Evolutionary conservation across 164 flowering plant genomes (phyloP), one percentile per base, ranked within the genome.

Genomic region (Vitis amurensis): DNA sequence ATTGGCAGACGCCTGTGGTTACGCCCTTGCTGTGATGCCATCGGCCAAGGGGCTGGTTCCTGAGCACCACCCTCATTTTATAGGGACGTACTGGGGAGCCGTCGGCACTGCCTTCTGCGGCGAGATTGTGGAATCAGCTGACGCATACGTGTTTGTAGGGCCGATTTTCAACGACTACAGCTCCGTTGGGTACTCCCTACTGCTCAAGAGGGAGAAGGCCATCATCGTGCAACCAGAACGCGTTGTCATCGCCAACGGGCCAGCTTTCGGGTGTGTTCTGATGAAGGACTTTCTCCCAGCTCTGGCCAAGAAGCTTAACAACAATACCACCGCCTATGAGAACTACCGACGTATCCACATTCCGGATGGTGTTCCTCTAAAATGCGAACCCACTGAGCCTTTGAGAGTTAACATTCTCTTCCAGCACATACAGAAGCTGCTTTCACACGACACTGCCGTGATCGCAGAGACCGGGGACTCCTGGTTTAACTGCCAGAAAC

Each of bases 381-480:
- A 60, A 27, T 63, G 58, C 55, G 67, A 77, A 3, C 81, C 80
- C 3, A 9, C 53, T 1, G 83, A 77, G 72, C 73, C 80, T 12
- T 57, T 80, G 56, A 68, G 77, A 50, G 83, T 77, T 0, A 77
- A 77, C 50, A 31, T 84, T 57, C 64, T 80, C 15, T 84, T 84
- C 72, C 76, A 84, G 15, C 87, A 84, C 63, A 80, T 84, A 16
- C 87, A 84, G 73, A 74, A 78, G 64, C 71, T 84, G 82, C 74
- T 84, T 2, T 78, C 84, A 0, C 19, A 58, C n/a, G 69, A 78
- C 30, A 78, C 78, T 3, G 85, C 85, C 62, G 83, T 84, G 73
- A 81, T 84, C 55, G 87, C 87, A 60, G 87, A 81, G 71, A 80
- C 87, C 0, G 85, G 87, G 9, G 87, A 84, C 53, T 84, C 87